A percentile compares a stretch with the other conserved stretches of the same genome.
Evolutionary conservation across 495 filamentous ascomycete species (phyloP).

Genomic region (Letharia lupina): DNA sequence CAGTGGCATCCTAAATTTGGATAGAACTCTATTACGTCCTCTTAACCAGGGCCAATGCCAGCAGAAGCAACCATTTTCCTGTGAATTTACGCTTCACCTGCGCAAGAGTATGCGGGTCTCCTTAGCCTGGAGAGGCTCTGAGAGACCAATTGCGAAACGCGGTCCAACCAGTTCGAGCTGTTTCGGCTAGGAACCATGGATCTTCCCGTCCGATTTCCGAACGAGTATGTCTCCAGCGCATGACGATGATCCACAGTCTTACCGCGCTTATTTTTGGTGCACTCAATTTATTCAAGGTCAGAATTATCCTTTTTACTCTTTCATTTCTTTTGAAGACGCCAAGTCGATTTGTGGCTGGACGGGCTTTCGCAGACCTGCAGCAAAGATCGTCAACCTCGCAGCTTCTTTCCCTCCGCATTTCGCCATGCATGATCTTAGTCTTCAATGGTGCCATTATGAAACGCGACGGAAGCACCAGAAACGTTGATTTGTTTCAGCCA

Average conservation of each 20-base stretch:
- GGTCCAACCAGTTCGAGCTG: neutral
- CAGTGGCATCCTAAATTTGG: neutral
- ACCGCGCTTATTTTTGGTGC: neutral
- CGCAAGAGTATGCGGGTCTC: neutral
- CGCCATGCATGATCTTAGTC: neutral
- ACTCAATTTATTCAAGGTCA: neutral
- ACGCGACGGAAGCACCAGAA: constrained; percentile 1
- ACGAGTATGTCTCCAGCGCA: neutral
- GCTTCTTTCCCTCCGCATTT: neutral
- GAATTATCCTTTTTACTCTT: neutral
- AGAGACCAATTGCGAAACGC: neutral
- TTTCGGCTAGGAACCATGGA: neutral
- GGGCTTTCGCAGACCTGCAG: neutral
- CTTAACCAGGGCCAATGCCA: neutral
- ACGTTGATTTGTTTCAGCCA: neutral
- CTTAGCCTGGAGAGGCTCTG: neutral
- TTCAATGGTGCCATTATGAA: neutral
- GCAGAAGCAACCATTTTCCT: neutral
- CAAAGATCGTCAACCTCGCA: neutral
- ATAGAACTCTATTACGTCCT: neutral
- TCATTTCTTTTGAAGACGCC: neutral
- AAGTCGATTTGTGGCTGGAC: neutral
- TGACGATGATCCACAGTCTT: neutral
- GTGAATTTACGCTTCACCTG: neutral
- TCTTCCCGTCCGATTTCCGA: neutral